Base-by-base conservation (phyloP, 495 filamentous ascomycete genomes). In the Penicillium cinerascens region DNA sequence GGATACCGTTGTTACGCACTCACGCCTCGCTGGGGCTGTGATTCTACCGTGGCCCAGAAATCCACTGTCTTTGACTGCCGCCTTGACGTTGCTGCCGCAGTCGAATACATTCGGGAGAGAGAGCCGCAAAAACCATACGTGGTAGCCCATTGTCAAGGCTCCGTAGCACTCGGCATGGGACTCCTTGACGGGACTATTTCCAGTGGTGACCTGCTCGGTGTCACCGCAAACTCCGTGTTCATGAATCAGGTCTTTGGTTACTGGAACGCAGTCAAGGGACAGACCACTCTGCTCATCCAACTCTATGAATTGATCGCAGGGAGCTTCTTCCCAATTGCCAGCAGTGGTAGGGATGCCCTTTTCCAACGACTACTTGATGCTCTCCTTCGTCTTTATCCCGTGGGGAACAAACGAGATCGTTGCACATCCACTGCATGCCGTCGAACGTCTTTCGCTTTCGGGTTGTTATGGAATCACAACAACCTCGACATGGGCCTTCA, bases 141-240 rank as follows among this genome's bases (percentile, higher is more conserved):
- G 9, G 71, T 88, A 47, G 75, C 78, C 13, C 86, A 89, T 64
- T 89, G 86, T 63, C 82, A 82, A 70, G 86, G 86, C 42, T 77
- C 79, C 16, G 79, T 87, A 0, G 78, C 84, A 11, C 75, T 83
- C 21, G 67, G 74, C 0, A 69, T 73, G 27, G 85, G 83, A 35
- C 68, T 89, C 0, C 75, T 89, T 2, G 83, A 87, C 60, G 85
- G 85, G 41, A 81, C 78, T 0, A 83, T 87, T 1, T 22, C 7
- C 4, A 21, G 47, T 15, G 41, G n/a, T 4, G 44, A 56, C 4
- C 13, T 64, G 6, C 42, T 58, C 76, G 85, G 85, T n/a, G 68
- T 87, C 39, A 83, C 80, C 1, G 78, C 76, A 53, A 81, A 76
- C 33, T 78, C 85, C 27, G 84, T 87, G 1, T 87, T 88, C 70